Base-by-base conservation (phyloP, 129 eudicot species). In the Flaveria sonorensis region DNA sequence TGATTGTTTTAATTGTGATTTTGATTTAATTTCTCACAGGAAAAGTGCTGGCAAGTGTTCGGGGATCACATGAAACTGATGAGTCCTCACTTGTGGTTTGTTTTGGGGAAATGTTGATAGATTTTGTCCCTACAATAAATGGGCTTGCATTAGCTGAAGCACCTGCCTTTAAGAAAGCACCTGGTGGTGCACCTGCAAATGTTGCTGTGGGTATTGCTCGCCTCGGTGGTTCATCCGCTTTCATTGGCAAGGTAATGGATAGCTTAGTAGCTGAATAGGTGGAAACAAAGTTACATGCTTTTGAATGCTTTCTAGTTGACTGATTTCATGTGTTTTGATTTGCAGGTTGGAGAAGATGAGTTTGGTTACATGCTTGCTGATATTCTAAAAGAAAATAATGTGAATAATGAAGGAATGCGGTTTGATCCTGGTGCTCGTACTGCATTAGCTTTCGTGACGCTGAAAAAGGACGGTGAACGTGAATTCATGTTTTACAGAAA, bases 161-260 rank as follows among this genome's bases (percentile, higher is more conserved):
- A 21, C 96, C 98, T 65, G 97, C 97, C 3, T 94, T 94, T 65
- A 91, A 94, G 69, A 91, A 94, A 77, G 96, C 98, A 79, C 93
- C 98, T 56, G 97, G 97, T 68, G 98, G 98, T 70, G 98, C 98
- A 46, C 98, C 97, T 57, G 98, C 98, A 51, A 94, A 94, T 86
- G 98, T 94, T 73, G 98, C 98, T 45, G 98, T 94, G 21, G 98
- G 98, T 48, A 94, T 94, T 21, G 81, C 98, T 65, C 97, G 98
- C 51, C 97, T 94, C 20, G 97, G 98, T 69, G 97, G 98, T 40
- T 78, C 96, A 3, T 87, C 98, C 16, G 98, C 98, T 71, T 94
- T 94, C 83, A 94, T 94, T 40, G 98, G 98, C 51, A 94, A 94
- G 97, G 98, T 91, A 87, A 16, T 53, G 12, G 18, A 19, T 30